Percentiles rank a stretch among this genome's conserved stretches.
Conservation (phyloP, 2,329 filamentous ascomycete species). For the Verticillium nubilum region DNA sequence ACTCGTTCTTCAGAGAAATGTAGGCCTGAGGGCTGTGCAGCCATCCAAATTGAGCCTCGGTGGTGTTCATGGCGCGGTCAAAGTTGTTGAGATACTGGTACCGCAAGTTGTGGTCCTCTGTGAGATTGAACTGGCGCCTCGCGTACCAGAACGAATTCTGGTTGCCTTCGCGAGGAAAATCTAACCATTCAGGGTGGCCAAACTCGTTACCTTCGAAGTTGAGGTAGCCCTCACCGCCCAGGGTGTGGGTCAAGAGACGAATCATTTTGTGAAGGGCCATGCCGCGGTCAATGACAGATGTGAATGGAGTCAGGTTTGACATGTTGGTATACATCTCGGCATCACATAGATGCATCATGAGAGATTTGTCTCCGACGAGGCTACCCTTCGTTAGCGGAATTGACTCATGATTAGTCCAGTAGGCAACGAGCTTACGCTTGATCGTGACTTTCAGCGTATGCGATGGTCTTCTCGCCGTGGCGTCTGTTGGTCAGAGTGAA, state of each 20-base stretch:
- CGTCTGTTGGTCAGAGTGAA: conserved; percentile 89
- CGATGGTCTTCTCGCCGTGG: conserved; percentile 96
- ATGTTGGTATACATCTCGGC: conserved; percentile 98
- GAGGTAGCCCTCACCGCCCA: conserved; percentile 94
- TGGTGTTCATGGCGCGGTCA: conserved; percentile 83
- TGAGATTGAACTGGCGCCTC: conserved; percentile 86
- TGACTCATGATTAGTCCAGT: conserved; percentile 3
- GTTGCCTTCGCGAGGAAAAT: conserved; percentile 93
- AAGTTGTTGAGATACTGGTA: conserved; percentile 93
- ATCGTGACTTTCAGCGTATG: conserved; percentile 94
- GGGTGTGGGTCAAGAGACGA: conserved; percentile 80
- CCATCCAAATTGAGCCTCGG: conserved; percentile 89
- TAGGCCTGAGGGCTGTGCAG: conserved; percentile 80
- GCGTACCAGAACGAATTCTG: conserved; percentile 93
- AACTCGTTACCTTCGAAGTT: conserved; percentile 99
- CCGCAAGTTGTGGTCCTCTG: conserved; percentile 77
- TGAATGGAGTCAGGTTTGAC: conserved; percentile 79
- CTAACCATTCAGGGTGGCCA: conserved; percentile 97
- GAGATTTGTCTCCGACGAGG: conserved; percentile 90
- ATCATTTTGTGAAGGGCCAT: conserved; percentile 98
- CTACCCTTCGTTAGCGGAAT: conserved; percentile 36
- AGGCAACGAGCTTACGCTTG: conserved; percentile 67
- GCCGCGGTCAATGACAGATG: conserved; percentile 81
- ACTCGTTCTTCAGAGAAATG: conserved; percentile 88
- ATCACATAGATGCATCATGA: conserved; percentile 98